Base-by-base conservation (phyloP, 2,329 filamentous ascomycete species). In the Arthrobotrys sphaeroides region DNA sequence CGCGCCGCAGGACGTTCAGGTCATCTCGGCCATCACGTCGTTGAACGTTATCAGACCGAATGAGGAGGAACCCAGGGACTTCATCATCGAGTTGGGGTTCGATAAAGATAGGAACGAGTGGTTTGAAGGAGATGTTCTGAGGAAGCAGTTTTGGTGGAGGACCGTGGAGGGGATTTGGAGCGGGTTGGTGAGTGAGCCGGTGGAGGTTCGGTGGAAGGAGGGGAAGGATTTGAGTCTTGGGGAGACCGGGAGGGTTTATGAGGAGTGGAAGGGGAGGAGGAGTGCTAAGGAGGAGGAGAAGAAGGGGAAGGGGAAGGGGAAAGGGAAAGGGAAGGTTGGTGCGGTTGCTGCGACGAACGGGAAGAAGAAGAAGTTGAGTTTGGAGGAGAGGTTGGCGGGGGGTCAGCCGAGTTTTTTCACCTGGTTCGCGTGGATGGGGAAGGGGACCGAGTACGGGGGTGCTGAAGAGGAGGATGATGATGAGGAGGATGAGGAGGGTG, bases 101-200 rank as follows among this genome's bases (percentile, higher is more conserved):
- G 89, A 91, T 80, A 97, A 97, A 83, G 84, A 84, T 73, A 87
- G 89, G 77, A 98, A 98, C 84, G 89, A 93, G 57, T 90, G 90
- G 84, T 97, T 98, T 80, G 87, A 90, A 81, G 87, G 97, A 84
- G 86, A 84, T 65, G 87, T 89, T 64, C 84, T 98, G 55, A 91
- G 94, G 84, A 98, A 98, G 89, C 92, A 91, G 81, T 97, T 98
- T 84, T 94, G 90, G 88, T 93, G 90, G 86, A 89, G 94, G 78
- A 87, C 87, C 82, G 85, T 87, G 74, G 87, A 86, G 81, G 87
- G 90, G 81, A 26, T 26, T 80, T 93, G 88, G 88, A 85, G 87
- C 36, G 92, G 92, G 36, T 87, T 96, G 33, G 92, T 97, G 69
- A 94, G 90, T 22, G 93, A 96, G 85, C 94, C 94, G 4, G 92